Conservation (phyloP, 2,329 filamentous ascomycete species). For the Claviceps digitariae region DNA sequence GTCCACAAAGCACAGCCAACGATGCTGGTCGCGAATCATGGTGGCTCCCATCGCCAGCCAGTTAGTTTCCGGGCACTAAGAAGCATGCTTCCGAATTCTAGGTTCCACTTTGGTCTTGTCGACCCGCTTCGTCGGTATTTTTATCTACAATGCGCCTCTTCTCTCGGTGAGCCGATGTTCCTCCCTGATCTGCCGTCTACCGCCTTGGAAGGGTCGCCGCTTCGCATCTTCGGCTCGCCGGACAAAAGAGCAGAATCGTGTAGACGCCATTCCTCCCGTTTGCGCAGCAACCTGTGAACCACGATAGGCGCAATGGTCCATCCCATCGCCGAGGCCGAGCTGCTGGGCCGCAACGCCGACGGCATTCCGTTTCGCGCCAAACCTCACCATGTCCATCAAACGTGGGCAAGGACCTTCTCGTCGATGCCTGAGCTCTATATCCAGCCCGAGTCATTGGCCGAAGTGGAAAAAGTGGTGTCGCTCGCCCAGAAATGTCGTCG, state of each 20-base stretch:
- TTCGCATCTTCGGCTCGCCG: too few species aligned
- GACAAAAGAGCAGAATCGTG: too few species aligned
- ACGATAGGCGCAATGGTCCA: constrained; percentile 22
- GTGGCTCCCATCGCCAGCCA: neutral
- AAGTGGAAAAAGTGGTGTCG: constrained; percentile 72
- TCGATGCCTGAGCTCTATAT: constrained; percentile 85
- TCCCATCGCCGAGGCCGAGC: constrained; percentile 21
- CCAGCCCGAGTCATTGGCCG: constrained; percentile 62
- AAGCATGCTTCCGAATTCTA: too few species aligned
- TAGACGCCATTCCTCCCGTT: neutral
- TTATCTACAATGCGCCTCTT: neutral
- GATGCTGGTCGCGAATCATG: neutral
- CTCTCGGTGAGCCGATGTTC: neutral
- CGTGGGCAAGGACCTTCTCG: constrained; percentile 89
- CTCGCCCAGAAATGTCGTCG: constrained; percentile 71
- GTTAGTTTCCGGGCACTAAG: too few species aligned
- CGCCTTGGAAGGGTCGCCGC: too few species aligned
- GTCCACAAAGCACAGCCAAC: neutral
- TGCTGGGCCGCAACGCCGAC: constrained; percentile 17
- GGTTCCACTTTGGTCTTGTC: too few species aligned
- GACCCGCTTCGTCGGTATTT: too few species aligned
- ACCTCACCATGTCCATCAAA: constrained; percentile 64
- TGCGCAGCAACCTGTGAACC: neutral
- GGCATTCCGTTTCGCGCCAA: constrained; percentile 62
- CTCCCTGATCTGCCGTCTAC: too few species aligned